Conservation (phyloP, 208 protist species). For the Angomonas ambiguus region DNA sequence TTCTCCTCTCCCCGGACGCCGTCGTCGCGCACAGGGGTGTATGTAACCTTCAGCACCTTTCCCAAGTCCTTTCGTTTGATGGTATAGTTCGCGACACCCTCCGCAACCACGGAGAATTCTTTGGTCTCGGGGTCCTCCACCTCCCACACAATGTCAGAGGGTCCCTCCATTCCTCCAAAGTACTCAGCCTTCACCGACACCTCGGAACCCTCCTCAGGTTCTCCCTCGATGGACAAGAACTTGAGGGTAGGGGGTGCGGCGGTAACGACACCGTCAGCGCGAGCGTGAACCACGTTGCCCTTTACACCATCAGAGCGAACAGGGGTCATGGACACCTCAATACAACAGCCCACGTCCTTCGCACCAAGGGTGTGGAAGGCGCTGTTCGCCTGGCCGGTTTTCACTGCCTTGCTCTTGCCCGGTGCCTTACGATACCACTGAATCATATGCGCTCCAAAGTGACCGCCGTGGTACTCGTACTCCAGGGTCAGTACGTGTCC, state of each 20-base stretch:
- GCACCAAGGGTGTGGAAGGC: constrained; percentile 48
- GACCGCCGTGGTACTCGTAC: constrained; percentile 81
- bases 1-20: constrained; percentile 61
- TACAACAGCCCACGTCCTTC: constrained; percentile 80
- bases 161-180: constrained; percentile 63
- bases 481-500: constrained; percentile 68
- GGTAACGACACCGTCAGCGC: constrained; percentile 36
- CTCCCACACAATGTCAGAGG: constrained; percentile 68
- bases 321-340: constrained; percentile 82
- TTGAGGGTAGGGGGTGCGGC: constrained; percentile 56
- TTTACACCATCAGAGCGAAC: constrained; percentile 75
- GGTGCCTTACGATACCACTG: constrained; percentile 86
- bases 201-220: constrained; percentile 50
- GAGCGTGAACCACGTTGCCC: constrained; percentile 54
- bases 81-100: constrained; percentile 45
- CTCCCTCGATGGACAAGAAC: constrained; percentile 60
- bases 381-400: constrained; percentile 72
- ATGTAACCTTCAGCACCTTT: constrained; percentile 76
- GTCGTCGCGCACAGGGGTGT: constrained; percentile 81
- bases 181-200: constrained; percentile 70
- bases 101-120: constrained; percentile 45
- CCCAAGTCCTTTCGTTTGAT: constrained; percentile 59
- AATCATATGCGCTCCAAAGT: constrained; percentile 73
- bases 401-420: constrained; percentile 29
- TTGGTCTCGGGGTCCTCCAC: constrained; percentile 59